Base-by-base conservation (phyloP, 2,329 filamentous ascomycete genomes). In the Pestalotiopsis sp. region DNA sequence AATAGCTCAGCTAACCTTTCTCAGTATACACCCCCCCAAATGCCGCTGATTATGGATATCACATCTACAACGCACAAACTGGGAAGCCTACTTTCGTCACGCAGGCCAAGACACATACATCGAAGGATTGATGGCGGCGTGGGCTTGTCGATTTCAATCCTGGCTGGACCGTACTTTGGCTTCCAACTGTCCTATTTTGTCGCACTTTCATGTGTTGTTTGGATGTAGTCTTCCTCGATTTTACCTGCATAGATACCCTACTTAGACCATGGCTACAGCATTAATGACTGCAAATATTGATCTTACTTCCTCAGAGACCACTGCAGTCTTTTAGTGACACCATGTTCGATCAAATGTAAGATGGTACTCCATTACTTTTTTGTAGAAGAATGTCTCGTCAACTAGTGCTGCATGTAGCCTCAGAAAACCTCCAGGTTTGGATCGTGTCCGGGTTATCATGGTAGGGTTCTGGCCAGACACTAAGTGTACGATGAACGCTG, bases 1-100 rank as follows among this genome's bases (percentile, higher is more conserved):
- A 39, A 39, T 14, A n/a, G 5, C n/a, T n/a, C 5, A 7, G 1
- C 39, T 64, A 14, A 64, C 23, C 12, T n/a, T 27, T 13, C 38
- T 14, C 20, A 77, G 65, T 91, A n/a, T 90, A 90, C 71, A 89
- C 87, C 3, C 90, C 90, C 20, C 90, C 90, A 1, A 90, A 91
- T 73, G 90, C 89, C 3, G 88, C 88, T 13, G 85, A 84, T 17
- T 85, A 87, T 72, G 90, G 90, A 12, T 91, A 88, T 76, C 83
- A 86, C 68, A 82, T 90, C 60, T 92, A 89, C 73, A 83, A 90
- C 69, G 85, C 88, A 72, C 79, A 79, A 41, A 91, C 88, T 27
- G 62, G 62, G 20, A 64, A 62, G 27, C 25, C 59, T n/a, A 62
- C 13, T 39, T 62, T 62, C 31, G 59, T 62, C 27, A 27, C 14